Evolutionary conservation across 2,329 filamentous ascomycete genomes (phyloP), one percentile per base, ranked within the genome.

Genomic region (Mycogone perniciosa): DNA sequence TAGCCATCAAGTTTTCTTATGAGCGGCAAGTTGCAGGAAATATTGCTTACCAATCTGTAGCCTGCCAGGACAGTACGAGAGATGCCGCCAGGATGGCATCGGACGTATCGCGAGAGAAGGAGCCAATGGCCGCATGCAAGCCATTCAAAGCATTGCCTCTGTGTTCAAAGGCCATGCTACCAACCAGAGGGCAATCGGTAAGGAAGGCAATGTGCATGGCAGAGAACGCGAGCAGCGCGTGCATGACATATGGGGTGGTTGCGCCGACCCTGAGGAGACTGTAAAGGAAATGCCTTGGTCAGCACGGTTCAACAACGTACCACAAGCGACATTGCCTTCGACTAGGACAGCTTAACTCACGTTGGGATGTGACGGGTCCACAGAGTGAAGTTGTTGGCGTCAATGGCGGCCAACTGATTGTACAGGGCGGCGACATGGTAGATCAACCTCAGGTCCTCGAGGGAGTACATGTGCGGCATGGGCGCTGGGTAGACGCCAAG

Each of bases 331-430:
- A 44, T n/a, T 34, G 34, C 33, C 30, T 37, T 42, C 47, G 9
- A 26, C 27, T 44, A 37, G 31, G 48, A 29, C 35, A n/a, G 44
- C 38, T 42, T 4, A 39, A 76, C 88, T 76, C 80, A 96, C 90
- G 86, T 89, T 54, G 90, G 91, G 64, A 97, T 89, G 68, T 93
- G 88, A 63, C 88, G 84, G 45, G 90, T 91, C 93, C 93, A 99
- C 54, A 95, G 76, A 26, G 90, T 95, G 66, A 95, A 89, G 62
- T 85, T 85, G 59, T 88, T 87, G 57, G 89, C 85, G 64, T 89
- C 82, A 56, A 86, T 83, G 54, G 79, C 76, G 63, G 84, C 82
- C 68, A 97, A 80, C 67, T 96, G 86, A 63, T 88, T 84, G 59
- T 90, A 91, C 60, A 96, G 84, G 11, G 86, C 85, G 42, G 89